Percentiles rank a stretch among this genome's conserved stretches.
These are phyloP conservation scores for Grifola frondosa DNA, from an alignment of 1,284 basidiomycete genomes.

Conservation along the genomic window DNA sequence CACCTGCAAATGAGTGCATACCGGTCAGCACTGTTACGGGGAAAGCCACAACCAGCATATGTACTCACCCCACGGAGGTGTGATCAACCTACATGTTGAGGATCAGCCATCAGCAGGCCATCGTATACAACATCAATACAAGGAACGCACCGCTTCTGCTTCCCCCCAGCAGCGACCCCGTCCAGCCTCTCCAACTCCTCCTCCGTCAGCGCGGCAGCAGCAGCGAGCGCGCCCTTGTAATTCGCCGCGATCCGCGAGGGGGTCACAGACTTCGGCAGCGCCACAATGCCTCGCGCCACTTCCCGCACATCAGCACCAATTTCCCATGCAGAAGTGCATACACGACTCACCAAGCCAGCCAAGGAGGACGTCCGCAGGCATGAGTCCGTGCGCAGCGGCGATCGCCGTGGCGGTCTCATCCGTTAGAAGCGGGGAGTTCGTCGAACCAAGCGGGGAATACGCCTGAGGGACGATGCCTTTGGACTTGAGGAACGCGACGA, in stretches of 20 bases:
- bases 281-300: constrained; percentile 67
- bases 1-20: constrained; percentile 40
- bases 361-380: constrained; percentile 64
- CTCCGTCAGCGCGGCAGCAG: constrained; percentile 49
- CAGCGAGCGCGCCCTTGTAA: constrained; percentile 51
- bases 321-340: constrained; percentile 24
- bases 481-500: constrained; percentile 64
- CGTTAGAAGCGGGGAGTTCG: constrained; percentile 63
- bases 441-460: constrained; percentile 84
- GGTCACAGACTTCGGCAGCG: constrained; percentile 78
- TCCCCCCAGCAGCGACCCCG: constrained; percentile 65
- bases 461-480: constrained; percentile 77
- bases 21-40: neutral
- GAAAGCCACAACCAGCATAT: too few relatives aligned
- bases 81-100: constrained; percentile 41
- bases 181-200: constrained; percentile 67
- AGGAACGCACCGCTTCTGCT: constrained; percentile 56
- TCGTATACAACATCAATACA: constrained; percentile 3
- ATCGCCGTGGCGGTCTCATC: constrained; percentile 69
- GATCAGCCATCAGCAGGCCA: constrained; percentile 3
- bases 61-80: constrained; percentile 66
- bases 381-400: constrained; percentile 59
- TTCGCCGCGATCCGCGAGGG: constrained; percentile 73
- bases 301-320: constrained; percentile 1
- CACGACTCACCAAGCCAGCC: constrained; percentile 57